Percentiles rank a stretch among this genome's conserved stretches.
Conservation (phyloP, 768 basidiomycete species). For the Mrakia hoshinonis region DNA sequence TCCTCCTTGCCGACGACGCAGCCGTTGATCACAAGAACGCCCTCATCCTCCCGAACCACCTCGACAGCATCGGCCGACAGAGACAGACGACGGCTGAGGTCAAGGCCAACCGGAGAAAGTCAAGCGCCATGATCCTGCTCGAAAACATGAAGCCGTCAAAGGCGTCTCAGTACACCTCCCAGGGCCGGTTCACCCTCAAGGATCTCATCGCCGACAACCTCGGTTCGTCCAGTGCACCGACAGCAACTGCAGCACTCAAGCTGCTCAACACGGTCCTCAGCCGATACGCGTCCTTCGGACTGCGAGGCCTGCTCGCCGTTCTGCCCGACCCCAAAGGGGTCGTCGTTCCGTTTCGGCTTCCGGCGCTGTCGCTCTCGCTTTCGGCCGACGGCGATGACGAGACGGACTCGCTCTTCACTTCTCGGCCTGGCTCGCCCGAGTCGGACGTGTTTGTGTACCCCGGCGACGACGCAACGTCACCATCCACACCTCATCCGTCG, state of each 20-base stretch:
- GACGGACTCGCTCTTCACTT: constrained; percentile 41
- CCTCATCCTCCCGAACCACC: not conserved
- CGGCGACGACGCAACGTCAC: constrained; percentile 31
- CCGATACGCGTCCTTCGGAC: constrained; percentile 55
- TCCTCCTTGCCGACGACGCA: constrained; percentile 64
- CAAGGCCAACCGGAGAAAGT: constrained; percentile 2
- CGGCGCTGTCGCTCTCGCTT: constrained; percentile 38
- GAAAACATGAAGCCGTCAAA: constrained; percentile 17
- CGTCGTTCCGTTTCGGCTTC: constrained; percentile 55
- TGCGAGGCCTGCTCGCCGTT: constrained; percentile 62
- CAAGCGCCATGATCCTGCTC: constrained; percentile 9
- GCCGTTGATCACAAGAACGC: constrained; percentile 39
- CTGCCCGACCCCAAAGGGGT: constrained; percentile 58
- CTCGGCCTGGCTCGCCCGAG: not conserved
- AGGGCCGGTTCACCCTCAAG: constrained; percentile 82
- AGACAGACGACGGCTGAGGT: not conserved
- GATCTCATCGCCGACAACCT: constrained; percentile 77
- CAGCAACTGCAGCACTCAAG: constrained; percentile 68
- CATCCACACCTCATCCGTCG: not conserved
- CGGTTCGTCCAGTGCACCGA: constrained; percentile 55
- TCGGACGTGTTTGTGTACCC: constrained; percentile 48
- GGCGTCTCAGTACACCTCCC: constrained; percentile 55
- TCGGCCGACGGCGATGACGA: constrained; percentile 41
- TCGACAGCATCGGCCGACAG: not conserved
- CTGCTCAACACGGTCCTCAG: constrained; percentile 67